Evolutionary conservation across 2,329 filamentous ascomycete species (phyloP), one percentile per base, ranked within the genome.

Genomic region (Aspergillus transmontanensis): DNA sequence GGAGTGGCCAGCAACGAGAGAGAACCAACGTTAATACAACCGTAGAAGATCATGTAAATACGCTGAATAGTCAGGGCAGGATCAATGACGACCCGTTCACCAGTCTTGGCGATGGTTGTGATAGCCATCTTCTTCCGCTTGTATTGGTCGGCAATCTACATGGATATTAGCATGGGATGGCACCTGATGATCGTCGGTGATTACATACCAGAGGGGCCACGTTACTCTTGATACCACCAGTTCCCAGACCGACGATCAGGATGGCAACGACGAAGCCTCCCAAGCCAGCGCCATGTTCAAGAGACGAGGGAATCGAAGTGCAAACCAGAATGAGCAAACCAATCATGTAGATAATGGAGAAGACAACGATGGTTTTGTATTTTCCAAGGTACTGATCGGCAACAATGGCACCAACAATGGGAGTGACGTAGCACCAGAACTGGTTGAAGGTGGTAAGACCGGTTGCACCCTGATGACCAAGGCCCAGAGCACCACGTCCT

Each of bases 11-110:
- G 83, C 59, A 86, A 81, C 0, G 86, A 90, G 7, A 93, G 81
- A 1, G 88, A 86, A n/a, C 90, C 90, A 19, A 93, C 69, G 76
- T 93, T 92, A 73, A 92, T 91, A 77, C 87, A 89, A 75, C 84
- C 83, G 78, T 92, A 92, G 80, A 91, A 92, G 72, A 91, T 85
- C 87, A 88, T 90, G 81, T 90, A 91, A 65, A 91, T 87, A 55
- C 87, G 83, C 71, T 89, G 86, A 65, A 89, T 85, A 1, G 89
- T 91, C 60, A 90, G 80, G 45, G 85, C 82, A 0, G 89, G 88
- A 68, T 91, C 89, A 30, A 90, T 84, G 66, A 92, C 83, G 59
- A 91, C 87, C 21, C 82, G 80, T 72, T 85, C 79, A 23, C 83
- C 84, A 53, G 78, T 80, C 65, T 78, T 76, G 48, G 72, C 51